Base-by-base conservation (phyloP, 2,329 filamentous ascomycete species). In the Dendryphion nanum region DNA sequence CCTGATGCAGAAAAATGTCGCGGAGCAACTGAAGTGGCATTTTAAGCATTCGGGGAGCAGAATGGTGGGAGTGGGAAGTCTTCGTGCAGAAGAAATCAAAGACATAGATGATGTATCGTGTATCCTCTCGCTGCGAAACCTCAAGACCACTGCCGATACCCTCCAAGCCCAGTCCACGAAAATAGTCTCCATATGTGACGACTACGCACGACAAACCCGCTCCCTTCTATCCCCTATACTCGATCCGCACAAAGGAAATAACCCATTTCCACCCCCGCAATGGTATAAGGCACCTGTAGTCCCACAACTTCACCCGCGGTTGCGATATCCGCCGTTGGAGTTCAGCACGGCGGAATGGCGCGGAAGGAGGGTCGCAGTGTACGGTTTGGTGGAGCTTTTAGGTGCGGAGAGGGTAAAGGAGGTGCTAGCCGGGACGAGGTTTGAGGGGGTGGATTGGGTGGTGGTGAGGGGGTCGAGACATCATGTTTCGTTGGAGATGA, bases 1-100 rank as follows among this genome's bases (percentile, higher is more conserved):
- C 5, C 43, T 64, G 31, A 56, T 75, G 54, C 61, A 63, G 15
- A 59, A 53, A 30, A 55, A 64, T 7, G 55, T 64, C 0, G 32
- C 62, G 6, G 63, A 59, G 35, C 56, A 59, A n/a, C 44, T 77
- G 30, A 56, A 59, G 26, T 65, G 56, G 41, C 56, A 47, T 33
- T 59, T 63, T 30, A 45, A 45, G 12, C 50, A 52, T 20, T 37
- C 33, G 4, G 57, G 58, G 5, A 26, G 23, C n/a, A 54, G 47
- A 13, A 33, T 64, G 35, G 40, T 47, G 0, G 44, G 51, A 1
- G 55, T 56, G 13, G 35, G 36, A 7, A 58, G 53, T 23, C 55
- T 56, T 15, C 33, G 37, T 6, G 16, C 43, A 1, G 39, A 40
- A 17, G 51, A 61, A 29, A 45, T 61, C 13, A 48, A 58, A 6